Evolutionary conservation across 2,329 filamentous ascomycete species (phyloP).

Genomic region (Didymella lethalis): DNA sequence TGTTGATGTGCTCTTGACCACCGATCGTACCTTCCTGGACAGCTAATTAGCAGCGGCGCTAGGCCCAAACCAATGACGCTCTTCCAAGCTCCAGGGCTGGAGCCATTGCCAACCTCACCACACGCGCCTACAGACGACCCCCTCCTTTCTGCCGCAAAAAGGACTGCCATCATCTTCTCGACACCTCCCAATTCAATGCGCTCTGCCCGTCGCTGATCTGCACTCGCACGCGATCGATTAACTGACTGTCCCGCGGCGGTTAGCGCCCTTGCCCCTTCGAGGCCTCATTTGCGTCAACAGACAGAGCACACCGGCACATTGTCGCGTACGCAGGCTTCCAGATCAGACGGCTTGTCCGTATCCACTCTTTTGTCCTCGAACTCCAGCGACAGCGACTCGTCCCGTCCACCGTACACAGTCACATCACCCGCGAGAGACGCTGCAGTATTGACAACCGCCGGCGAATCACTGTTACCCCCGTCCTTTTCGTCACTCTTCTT

Average conservation of each 20-base stretch:
- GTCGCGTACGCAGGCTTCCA: conserved; percentile 54
- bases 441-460: conserved; percentile 50
- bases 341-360: conserved; percentile 55
- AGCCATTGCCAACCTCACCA: conserved; percentile 28
- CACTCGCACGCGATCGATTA: conserved; percentile 34
- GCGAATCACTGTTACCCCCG: conserved; percentile 64
- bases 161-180: conserved; percentile 25
- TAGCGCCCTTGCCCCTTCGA: conserved; percentile 42
- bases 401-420: conserved; percentile 40
- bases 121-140: conserved; percentile 26
- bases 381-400: conserved; percentile 25
- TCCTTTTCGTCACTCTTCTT: conserved; percentile 72
- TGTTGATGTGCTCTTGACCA: conserved; percentile 18
- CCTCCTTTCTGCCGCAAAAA: conserved; percentile 16
- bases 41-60: conserved; percentile 31
- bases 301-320: conserved; percentile 52
- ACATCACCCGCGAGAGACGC: conserved; percentile 48
- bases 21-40: conserved; percentile 18
- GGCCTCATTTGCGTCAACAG: conserved; percentile 26
- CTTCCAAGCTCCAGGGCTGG: conserved; percentile 17
- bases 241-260: conserved; percentile 29
- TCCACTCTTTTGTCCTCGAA: conserved; percentile 52
- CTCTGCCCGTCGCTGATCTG: conserved; percentile 32
- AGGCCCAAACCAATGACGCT: conserved; percentile 29
- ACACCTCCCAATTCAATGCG: conserved; percentile 36